phyloP scores from a whole-genome alignment of 371 early-diverging fungal species.

The Nematocida parisii region DNA sequence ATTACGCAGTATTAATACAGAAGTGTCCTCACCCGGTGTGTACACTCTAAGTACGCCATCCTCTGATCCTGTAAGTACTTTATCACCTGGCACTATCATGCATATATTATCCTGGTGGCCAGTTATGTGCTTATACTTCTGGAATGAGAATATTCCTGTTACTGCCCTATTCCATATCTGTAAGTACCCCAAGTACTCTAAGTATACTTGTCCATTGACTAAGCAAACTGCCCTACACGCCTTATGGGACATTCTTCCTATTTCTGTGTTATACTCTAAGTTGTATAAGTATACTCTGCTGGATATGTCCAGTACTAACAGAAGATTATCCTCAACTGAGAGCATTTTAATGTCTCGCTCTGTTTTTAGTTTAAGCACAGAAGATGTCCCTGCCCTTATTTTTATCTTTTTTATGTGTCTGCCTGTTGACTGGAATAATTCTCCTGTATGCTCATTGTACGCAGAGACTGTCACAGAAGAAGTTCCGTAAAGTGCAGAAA shows the following conservation, averaged over 20 bases:
- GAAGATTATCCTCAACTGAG: slow-evolving; percentile 29
- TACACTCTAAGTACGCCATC: slow-evolving; percentile 33
- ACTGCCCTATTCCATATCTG: slow-evolving; percentile 29
- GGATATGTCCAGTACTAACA: slow-evolving; percentile 28
- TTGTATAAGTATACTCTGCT: slow-evolving; percentile 45
- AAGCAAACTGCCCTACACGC: not conserved
- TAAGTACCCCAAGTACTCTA: slow-evolving; percentile 38
- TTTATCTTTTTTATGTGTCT: slow-evolving; percentile 30
- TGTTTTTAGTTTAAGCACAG: slow-evolving; percentile 28
- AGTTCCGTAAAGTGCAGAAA: slow-evolving; percentile 20
- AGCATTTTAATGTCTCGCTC: slow-evolving; percentile 19
- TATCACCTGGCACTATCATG: slow-evolving; percentile 13
- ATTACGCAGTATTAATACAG: not conserved
- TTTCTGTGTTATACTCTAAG: slow-evolving; percentile 25
- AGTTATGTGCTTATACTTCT: slow-evolving; percentile 32
- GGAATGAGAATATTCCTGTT: slow-evolving; percentile 33
- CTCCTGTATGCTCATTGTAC: slow-evolving; percentile 38
- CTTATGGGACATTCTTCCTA: slow-evolving; percentile 39
- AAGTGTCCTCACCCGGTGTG: not conserved
- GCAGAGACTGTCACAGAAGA: not conserved
- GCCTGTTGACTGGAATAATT: slow-evolving; percentile 21
- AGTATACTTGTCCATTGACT: slow-evolving; percentile 10
- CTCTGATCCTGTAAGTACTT: slow-evolving; percentile 23
- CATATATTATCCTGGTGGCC: slow-evolving; percentile 36
- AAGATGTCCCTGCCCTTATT: slow-evolving; percentile 9